phyloP scores from a whole-genome alignment of 495 filamentous ascomycete genomes.

The Echria macrotheca region DNA sequence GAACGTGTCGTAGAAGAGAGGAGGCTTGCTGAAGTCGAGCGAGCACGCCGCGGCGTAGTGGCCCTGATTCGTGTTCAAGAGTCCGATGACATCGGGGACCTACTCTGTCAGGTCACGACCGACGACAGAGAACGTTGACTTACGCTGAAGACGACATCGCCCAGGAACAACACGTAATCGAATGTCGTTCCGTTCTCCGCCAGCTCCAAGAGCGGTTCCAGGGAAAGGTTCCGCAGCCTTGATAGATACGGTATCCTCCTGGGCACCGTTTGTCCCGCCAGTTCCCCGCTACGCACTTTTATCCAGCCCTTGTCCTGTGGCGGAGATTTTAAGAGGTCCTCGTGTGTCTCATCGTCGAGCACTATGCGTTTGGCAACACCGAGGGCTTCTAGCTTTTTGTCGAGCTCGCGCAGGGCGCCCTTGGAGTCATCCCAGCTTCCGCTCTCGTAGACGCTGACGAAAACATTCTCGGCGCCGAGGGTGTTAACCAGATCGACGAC shows the following conservation, averaged over 20 bases:
- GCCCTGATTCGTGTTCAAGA: conserved; percentile 69
- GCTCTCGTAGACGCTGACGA: conserved; percentile 63
- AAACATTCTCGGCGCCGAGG: conserved; percentile 62
- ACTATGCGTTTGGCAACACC: conserved; percentile 51
- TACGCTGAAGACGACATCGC: conserved; percentile 71
- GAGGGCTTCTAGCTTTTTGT: conserved; percentile 45
- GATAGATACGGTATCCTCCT: conserved; percentile 68
- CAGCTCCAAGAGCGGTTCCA: conserved; percentile 46
- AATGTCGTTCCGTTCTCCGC: conserved; percentile 47
- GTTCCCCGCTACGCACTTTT: conserved; percentile 26
- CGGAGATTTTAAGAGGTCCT: conserved; percentile 48
- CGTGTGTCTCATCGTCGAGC: conserved; percentile 50
- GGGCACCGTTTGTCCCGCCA: conserved; percentile 43
- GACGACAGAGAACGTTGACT: too few relatives aligned
- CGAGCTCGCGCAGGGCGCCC: conserved; percentile 55
- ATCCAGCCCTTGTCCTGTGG: conserved; percentile 53
- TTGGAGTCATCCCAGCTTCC: conserved; percentile 70
- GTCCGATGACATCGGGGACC: conserved; percentile 52
- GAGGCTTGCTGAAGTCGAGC: conserved; percentile 66
- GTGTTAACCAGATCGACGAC: conserved; percentile 50
- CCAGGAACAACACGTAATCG: conserved; percentile 67
- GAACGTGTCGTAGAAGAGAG: conserved; percentile 77
- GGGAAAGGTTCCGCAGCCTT: conserved; percentile 52
- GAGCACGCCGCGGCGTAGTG: conserved; percentile 77
- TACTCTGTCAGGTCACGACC: too few relatives aligned